Evolutionary conservation across 1,284 basidiomycete genomes (phyloP).

Genomic region (Malassezia furfur): DNA sequence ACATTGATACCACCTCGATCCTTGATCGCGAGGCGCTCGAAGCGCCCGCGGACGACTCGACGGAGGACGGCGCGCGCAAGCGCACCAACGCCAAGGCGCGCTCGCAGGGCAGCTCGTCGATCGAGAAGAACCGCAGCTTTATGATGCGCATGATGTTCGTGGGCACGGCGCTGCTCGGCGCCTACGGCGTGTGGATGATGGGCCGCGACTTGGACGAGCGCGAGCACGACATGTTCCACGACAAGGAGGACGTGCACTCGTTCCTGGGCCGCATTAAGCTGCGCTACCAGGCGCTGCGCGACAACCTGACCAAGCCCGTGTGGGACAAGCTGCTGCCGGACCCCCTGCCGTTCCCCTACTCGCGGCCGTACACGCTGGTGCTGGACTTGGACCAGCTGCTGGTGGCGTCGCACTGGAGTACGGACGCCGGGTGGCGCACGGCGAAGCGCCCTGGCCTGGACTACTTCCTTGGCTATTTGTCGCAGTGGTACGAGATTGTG

Average conservation of each 20-base stretch:
- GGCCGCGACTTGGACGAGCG: slow-evolving; percentile 18
- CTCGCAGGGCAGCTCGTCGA: slow-evolving; percentile 2
- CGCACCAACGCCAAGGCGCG: slow-evolving; percentile 17
- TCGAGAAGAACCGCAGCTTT: background rate
- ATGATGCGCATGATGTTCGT: slow-evolving; percentile 6
- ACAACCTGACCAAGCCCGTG: slow-evolving; percentile 55
- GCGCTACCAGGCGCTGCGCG: slow-evolving; percentile 27
- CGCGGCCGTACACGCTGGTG: slow-evolving; percentile 83
- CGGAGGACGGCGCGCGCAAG: background rate
- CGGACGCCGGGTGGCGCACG: slow-evolving; percentile 51
- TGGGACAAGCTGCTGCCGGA: slow-evolving; percentile 86
- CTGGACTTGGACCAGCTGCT: slow-evolving; percentile 86
- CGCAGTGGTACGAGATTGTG: slow-evolving; percentile 95
- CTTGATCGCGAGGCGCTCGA: slow-evolving; percentile 6
- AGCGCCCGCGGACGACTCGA: slow-evolving; percentile 4
- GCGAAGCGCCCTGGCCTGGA: slow-evolving; percentile 78
- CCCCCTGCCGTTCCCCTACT: slow-evolving; percentile 69
- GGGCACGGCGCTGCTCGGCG: background rate
- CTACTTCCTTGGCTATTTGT: slow-evolving; percentile 91
- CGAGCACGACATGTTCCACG: slow-evolving; percentile 17
- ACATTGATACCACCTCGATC: slow-evolving; percentile 17
- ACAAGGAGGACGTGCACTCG: slow-evolving; percentile 19
- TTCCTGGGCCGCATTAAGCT: slow-evolving; percentile 39
- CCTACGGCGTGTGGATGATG: slow-evolving; percentile 15
- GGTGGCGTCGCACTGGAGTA: slow-evolving; percentile 72